Evolutionary conservation across 306 rosid genomes (phyloP), one percentile per base, ranked within the genome.

Genomic region (Sechiopsis laciniata): DNA sequence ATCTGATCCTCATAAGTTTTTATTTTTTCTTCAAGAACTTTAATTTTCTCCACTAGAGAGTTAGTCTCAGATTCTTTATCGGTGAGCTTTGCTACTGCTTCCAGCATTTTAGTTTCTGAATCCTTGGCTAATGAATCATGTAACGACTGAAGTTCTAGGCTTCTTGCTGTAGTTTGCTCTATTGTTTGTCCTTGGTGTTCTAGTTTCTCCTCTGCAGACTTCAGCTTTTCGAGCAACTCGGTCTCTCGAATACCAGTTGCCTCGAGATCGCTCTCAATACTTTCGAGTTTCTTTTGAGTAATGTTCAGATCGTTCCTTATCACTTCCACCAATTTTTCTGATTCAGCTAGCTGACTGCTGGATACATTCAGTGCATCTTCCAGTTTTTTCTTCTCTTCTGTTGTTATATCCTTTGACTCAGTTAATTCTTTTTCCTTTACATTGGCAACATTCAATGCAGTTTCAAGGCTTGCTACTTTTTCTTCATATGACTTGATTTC

Each of bases 401-500:
- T 82, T 10, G 81, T 85, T 2, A 76, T 46, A 71, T 72, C 72
- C 83, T 89, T 75, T 55, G 95, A 83, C 71, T 83, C 95, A 17
- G 68, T 76, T 55, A 94, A 65, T 80, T 83, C 85, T 78, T 19
- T 86, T 80, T 85, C 97, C 83, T 80, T 91, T 76, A 79, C 84
- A 37, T 77, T 82, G 50, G 95, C 90, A 3, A 17, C 74, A 79
- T 88, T 79, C 75, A 91, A 57, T 50, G 86, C 77, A 62, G 63
- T 74, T 75, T 91, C 95, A 62, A 94, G 95, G 84, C 80, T 87
- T 10, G 85, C 78, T 24, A 83, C 75, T 73, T 80, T 82, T 45
- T 77, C 88, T 84, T 83, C 91, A 71, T 88, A 85, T 56, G 88
- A 86, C 82, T 94, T 97, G 0, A 91, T 89, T 81, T 91, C 91